phyloP scores from a whole-genome alignment of 2,329 filamentous ascomycete genomes.

The Sphaerostilbella broomeana region DNA sequence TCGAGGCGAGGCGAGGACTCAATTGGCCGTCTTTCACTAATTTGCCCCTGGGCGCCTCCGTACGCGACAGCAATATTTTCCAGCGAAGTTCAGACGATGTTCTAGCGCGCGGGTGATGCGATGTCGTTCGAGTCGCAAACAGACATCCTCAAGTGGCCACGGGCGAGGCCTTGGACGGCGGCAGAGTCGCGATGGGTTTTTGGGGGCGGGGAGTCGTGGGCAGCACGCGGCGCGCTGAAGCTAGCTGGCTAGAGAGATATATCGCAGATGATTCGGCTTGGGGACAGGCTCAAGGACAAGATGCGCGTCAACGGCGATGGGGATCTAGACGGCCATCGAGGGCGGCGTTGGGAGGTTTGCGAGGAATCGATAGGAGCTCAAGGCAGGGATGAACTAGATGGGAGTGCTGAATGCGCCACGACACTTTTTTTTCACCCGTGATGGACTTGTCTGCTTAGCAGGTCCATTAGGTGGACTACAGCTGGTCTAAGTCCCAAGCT shows the following conservation, averaged over 20 bases:
- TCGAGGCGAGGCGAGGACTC: no score
- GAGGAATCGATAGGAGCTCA: conserved; percentile 6
- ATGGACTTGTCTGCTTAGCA: conserved; percentile 10
- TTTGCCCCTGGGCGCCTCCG: conserved; percentile 8
- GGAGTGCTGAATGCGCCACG: conserved; percentile 11
- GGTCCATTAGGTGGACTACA: no score
- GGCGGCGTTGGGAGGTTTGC: background rate
- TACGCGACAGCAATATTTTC: conserved; percentile 8
- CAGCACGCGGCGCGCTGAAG: conserved; percentile 12
- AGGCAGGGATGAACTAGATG: conserved; percentile 11
- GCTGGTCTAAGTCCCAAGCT: no score
- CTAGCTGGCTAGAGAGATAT: conserved; percentile 4
- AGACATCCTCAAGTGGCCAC: conserved; percentile 21
- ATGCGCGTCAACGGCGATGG: conserved; percentile 12
- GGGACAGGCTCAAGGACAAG: background rate
- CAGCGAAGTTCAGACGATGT: conserved; percentile 12
- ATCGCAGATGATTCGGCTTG: background rate
- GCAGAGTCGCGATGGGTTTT: conserved; percentile 13
- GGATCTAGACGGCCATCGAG: conserved; percentile 1
- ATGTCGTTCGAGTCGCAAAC: conserved; percentile 17
- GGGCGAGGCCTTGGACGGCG: conserved; percentile 10
- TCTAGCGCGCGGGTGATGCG: conserved; percentile 14
- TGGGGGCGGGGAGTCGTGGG: conserved; percentile 4
- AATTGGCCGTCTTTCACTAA: conserved; percentile 9
- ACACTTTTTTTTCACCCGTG: conserved; percentile 13